Evolutionary conservation across 768 basidiomycete genomes (phyloP).

Genomic region (Collybiopsis confluens): DNA sequence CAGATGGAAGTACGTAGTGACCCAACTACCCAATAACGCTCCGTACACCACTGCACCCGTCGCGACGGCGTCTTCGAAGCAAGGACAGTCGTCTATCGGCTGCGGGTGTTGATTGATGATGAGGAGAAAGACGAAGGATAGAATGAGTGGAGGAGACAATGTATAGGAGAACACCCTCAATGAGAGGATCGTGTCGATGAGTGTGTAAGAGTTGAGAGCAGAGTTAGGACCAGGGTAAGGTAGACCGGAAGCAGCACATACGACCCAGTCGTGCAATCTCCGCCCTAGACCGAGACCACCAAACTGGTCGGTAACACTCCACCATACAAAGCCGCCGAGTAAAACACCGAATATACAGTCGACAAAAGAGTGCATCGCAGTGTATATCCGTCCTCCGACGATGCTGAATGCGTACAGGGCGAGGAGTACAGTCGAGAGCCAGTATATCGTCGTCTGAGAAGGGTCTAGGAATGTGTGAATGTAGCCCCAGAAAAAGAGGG

Average conservation of each 20-base stretch:
- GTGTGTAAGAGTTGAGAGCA: background rate
- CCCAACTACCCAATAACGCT: slow-evolving; percentile 67
- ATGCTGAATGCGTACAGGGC: slow-evolving; percentile 63
- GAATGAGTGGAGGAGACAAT: slow-evolving; percentile 40
- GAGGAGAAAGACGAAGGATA: slow-evolving; percentile 59
- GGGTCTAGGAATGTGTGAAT: slow-evolving; percentile 43
- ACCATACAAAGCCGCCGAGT: slow-evolving; percentile 73
- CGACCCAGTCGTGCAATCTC: slow-evolving; percentile 34
- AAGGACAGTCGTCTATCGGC: slow-evolving; percentile 95
- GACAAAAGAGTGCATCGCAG: slow-evolving; percentile 84
- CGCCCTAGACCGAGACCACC: slow-evolving; percentile 20
- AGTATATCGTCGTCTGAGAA: slow-evolving; percentile 15
- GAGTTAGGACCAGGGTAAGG: too few relatives aligned
- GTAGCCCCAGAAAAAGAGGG: slow-evolving; percentile 69
- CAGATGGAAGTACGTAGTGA: slow-evolving; percentile 21
- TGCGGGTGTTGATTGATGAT: slow-evolving; percentile 89
- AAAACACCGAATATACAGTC: slow-evolving; percentile 63
- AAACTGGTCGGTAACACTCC: slow-evolving; percentile 34
- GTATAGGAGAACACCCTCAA: slow-evolving; percentile 20
- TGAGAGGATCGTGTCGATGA: background rate
- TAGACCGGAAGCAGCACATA: background rate
- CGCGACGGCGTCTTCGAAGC: slow-evolving; percentile 96
- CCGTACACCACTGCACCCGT: slow-evolving; percentile 84
- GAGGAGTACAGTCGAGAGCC: slow-evolving; percentile 37
- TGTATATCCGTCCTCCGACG: slow-evolving; percentile 78